These are phyloP conservation scores for Corylus avellana DNA, from an alignment of 306 rosid species.

Conservation along the genomic window DNA sequence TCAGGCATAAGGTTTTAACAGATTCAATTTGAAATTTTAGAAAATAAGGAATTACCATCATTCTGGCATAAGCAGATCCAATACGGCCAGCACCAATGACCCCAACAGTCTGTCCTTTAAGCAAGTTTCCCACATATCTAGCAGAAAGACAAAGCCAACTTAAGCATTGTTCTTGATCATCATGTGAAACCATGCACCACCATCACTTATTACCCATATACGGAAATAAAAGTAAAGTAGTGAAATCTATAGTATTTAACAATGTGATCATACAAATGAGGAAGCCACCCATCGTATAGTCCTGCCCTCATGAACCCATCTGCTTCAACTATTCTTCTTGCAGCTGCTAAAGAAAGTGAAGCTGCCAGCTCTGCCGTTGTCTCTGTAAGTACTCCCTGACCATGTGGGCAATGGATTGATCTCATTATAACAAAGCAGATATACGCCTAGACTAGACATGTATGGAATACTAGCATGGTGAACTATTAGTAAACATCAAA, in stretches of 20 bases:
- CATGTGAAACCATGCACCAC: slow-evolving; percentile 1
- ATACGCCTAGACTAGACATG: background rate
- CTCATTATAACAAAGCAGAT: slow-evolving; percentile 16
- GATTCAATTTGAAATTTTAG: background rate
- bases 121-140: slow-evolving; percentile 95
- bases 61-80: slow-evolving; percentile 98
- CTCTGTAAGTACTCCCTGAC: slow-evolving; percentile 96
- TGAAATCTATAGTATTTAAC: background rate
- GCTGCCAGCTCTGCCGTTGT: slow-evolving; percentile 99
- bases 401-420: slow-evolving; percentile 28
- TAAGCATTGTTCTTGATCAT: slow-evolving; percentile 10
- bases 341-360: slow-evolving; percentile 83
- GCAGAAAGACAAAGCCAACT: slow-evolving; percentile 21
- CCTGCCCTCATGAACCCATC: slow-evolving; percentile 99
- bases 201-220: background rate
- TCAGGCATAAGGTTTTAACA: background rate
- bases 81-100: slow-evolving; percentile 99
- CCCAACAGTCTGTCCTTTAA: slow-evolving; percentile 97
- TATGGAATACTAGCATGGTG: background rate
- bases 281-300: slow-evolving; percentile 97
- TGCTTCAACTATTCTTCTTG: slow-evolving; percentile 98
- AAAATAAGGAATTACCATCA: slow-evolving; percentile 67
- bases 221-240: slow-evolving; percentile 11
- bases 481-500: background rate
- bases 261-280: slow-evolving; percentile 65